These are phyloP conservation scores for Alnus glutinosa DNA, from an alignment of 306 rosid species.

Conservation along the genomic window DNA sequence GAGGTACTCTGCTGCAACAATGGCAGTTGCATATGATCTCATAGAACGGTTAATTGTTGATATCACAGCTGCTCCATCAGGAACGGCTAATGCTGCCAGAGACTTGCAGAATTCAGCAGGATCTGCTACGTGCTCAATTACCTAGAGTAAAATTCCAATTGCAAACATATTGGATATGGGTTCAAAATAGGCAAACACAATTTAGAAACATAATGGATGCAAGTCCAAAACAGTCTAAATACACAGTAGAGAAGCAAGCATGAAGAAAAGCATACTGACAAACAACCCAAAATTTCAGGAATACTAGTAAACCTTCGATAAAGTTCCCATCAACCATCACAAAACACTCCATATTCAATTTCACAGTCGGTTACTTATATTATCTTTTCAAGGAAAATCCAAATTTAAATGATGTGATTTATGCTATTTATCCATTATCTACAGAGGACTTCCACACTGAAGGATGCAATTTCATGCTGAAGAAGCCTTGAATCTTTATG, in stretches of 20 bases:
- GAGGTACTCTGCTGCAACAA: constrained; percentile 84
- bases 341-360: not conserved
- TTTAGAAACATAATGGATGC: constrained; percentile 9
- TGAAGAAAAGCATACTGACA: not conserved
- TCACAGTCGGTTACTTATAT: not conserved
- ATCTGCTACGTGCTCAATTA: constrained; percentile 91
- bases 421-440: not conserved
- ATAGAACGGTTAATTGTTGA: constrained; percentile 87
- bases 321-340: not conserved
- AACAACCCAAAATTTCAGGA: not conserved
- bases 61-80: constrained; percentile 79
- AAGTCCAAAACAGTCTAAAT: constrained; percentile 17
- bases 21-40: constrained; percentile 86
- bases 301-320: not conserved
- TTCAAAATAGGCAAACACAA: constrained; percentile 9
- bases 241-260: not conserved
- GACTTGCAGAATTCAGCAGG: constrained; percentile 94
- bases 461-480: not conserved
- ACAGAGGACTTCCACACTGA: not conserved
- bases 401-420: not conserved
- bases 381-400: not conserved
- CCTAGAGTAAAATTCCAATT: constrained; percentile 41
- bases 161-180: constrained; percentile 13
- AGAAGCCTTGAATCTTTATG: no score
- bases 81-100: constrained; percentile 62